Evolutionary conservation across 2,329 filamentous ascomycete species (phyloP), one percentile per base, ranked within the genome.

Genomic region (Fusarium austroafricanum): DNA sequence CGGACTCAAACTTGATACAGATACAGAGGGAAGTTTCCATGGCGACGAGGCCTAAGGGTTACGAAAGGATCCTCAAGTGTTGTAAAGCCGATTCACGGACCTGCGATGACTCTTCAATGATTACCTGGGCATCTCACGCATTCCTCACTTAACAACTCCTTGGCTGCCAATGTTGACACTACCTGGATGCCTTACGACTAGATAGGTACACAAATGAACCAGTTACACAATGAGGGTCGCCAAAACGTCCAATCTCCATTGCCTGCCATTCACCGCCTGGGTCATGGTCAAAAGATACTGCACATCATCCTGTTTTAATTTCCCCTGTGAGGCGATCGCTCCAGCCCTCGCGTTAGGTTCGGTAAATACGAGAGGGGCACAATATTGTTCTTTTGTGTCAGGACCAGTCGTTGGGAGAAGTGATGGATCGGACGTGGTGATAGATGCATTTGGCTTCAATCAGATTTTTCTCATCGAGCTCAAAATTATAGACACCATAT

Each of bases 251-350:
- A 38, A 18, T 31, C 26, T 33, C 43, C 39, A 39, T 39, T 28
- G 20, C 6, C 20, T 39, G 17, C 26, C 35, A 23, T 54, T 54
- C 50, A 26, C 39, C 21, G n/a, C 50, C 26, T 12, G 20, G n/a
- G 35, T 15, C 12, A 38, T 20, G 26, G n/a, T 4, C n/a, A 31
- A 18, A 40, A 14, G 37, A 26, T n/a, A n/a, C n/a, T n/a, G n/a
- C n/a, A n/a, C n/a, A n/a, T n/a, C n/a, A n/a, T n/a, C n/a, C n/a
- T 28, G 18, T 21, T 15, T 39, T 38, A 57, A 54, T 57, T 44
- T 53, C 47, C 43, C 43, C 6, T 31, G 37, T 10, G 10, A 47
- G 35, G n/a, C 35, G 35, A 23, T 23, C 14, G 20, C 21, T 12
- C 17, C 39, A 29, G 28, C 28, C 20, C 21, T 23, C 21, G 14